Conservation (phyloP, 164 flowering plant species). For the Tetracentron sinense region DNA sequence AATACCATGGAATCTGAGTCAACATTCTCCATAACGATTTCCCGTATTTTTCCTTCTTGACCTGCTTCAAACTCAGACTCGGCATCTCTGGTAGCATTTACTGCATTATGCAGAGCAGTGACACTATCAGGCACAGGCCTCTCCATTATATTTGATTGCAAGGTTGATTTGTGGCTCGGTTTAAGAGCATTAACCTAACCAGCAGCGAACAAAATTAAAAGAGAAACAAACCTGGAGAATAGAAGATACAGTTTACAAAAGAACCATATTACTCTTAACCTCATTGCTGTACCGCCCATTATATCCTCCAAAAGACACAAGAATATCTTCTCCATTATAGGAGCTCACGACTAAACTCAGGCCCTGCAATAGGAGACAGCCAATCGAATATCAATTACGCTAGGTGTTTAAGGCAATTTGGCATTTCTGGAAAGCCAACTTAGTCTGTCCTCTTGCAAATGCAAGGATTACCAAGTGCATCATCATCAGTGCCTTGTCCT, state of each 20-base stretch:
- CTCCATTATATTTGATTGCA: slow-evolving; percentile 72
- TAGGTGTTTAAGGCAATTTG: too few relatives aligned
- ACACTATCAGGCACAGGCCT: slow-evolving; percentile 70
- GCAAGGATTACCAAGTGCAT: too few relatives aligned
- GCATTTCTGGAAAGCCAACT: too few relatives aligned
- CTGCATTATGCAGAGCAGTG: slow-evolving; percentile 61
- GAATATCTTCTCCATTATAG: slow-evolving; percentile 75
- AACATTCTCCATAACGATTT: slow-evolving; percentile 74
- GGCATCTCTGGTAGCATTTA: slow-evolving; percentile 70
- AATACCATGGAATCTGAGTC: slow-evolving; percentile 59
- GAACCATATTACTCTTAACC: slow-evolving; percentile 39
- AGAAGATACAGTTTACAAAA: slow-evolving; percentile 4
- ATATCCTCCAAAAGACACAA: slow-evolving; percentile 96
- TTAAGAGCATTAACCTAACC: slow-evolving; percentile 79
- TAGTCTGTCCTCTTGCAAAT: background rate
- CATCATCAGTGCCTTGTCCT: too few relatives aligned
- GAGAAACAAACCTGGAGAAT: background rate
- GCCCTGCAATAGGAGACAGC: slow-evolving; percentile 57
- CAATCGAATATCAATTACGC: slow-evolving; percentile 5
- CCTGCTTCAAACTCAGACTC: slow-evolving; percentile 71
- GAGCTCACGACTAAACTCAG: slow-evolving; percentile 86
- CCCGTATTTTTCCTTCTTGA: slow-evolving; percentile 85
- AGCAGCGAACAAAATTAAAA: slow-evolving; percentile 14
- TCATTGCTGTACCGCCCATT: slow-evolving; percentile 96
- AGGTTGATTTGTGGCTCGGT: slow-evolving; percentile 85